Base-by-base conservation (phyloP, 495 filamentous ascomycete genomes). In the Oidiodendron maius region DNA sequence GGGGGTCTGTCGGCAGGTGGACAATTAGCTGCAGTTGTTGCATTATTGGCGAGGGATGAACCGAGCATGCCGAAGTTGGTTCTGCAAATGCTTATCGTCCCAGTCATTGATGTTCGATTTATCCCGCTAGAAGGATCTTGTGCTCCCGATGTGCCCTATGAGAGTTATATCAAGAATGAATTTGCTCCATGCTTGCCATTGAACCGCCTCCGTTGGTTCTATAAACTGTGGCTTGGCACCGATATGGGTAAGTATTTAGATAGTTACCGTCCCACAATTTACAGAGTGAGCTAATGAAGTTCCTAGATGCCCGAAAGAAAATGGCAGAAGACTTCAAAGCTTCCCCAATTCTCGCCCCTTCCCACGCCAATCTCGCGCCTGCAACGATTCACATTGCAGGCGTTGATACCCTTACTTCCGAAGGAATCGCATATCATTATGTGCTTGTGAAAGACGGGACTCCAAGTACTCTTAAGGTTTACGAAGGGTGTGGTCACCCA, bases 71-170 rank as follows among this genome's bases (percentile, higher is more conserved):
- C 72, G 12, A 58, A 56, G 5, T 56, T 77, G 6, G 65, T 58
- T 15, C 66, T 70, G 44, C 74, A 77, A 55, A 61, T 76, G 4
- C 61, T 77, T 23, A 64, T 74, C 23, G 76, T 76, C 35, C 75
- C 74, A 3, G 70, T 71, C 59, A 50, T 76, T 24, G 75, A 80
- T 47, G 70, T 57, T 24, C 58, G 64, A 35, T 64, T 56, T 30
- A 51, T 68, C 18, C 64, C 64, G 24, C 47, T 48, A 25, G 60
- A 68, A 48, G 64, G 63, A 4, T 63, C 64, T 18, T 58, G 56
- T 51, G 53, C 60, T 45, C 59, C 53, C n/a, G 40, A 44, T 28
- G 58, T 56, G 13, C 63, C 64, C 4, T 68, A 68, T 50, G 56
- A 59, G 50, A 66, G 59, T 32, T 68, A 66, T 46, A 46, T 61